Base-by-base conservation (phyloP, 1,284 basidiomycete genomes). In the Cutaneotrichosporon daszewskae region DNA sequence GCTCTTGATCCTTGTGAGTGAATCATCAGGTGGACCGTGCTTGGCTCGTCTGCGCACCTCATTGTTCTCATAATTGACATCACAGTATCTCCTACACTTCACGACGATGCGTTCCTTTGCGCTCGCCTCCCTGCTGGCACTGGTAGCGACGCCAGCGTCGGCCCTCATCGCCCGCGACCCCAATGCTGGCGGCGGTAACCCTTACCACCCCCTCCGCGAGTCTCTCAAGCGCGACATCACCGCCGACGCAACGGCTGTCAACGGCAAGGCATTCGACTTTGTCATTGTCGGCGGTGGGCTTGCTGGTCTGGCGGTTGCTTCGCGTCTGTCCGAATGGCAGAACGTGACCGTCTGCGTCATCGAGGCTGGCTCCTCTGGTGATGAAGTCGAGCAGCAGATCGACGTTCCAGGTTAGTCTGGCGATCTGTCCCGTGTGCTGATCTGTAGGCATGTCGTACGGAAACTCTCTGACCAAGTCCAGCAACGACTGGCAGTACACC, bases 301-400 rank as follows among this genome's bases (percentile, higher is more conserved):
- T 5, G 83, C 82, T 5, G 86, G 85, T 23, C 75, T 87, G 18
- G 81, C 81, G 7, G 64, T 88, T 22, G 86, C 84, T 1, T 71
- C 77, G 13, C 77, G 84, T 20, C 74, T 89, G n/a, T 77, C 82
- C 0, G 84, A 84, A 50, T 79, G 84, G 71, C 64, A 74, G 0
- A 79, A 78, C 54, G 74, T 73, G n/a, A 82, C 81, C 1, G 82
- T 87, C 9, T 76, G 83, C 26, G 82, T 85, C 32, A 74, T 86
- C 43, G 84, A 87, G 62, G 83, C 83, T 5, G 84, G 84, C 14
- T 74, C 75, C 32, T 75, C 78, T 26, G 83, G 82, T 1, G 71
- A 75, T 35, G 74, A 74, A 3, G 75, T 77, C 33, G 40, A 55
- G 31, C 58, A 68, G 28, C 35, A 65, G 54, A 68, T 72, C 25